Base-by-base conservation (phyloP, 371 early-diverging fungal species). In the Sporodiniella umbellata region DNA sequence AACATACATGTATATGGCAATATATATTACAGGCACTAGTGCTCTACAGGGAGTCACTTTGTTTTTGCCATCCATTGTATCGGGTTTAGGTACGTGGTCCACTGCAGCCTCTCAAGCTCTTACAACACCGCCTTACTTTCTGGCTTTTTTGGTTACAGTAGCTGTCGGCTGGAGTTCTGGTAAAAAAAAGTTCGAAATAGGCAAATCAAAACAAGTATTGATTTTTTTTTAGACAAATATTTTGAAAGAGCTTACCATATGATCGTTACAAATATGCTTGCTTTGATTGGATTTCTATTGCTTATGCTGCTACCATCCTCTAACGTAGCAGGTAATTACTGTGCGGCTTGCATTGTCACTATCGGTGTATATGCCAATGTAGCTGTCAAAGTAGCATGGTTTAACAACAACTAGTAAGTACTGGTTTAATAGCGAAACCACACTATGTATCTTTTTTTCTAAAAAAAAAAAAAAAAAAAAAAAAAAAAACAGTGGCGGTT, bases 1-100 rank as follows among this genome's bases (percentile, higher is more conserved):
- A 30, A 67, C 73, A 0, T 73, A 67, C 15, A 26, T 58, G 5
- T 73, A 62, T 30, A 64, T 62, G 62, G 21, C 49, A 4, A 69
- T 73, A 18, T 73, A 73, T 28, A 66, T 73, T 25, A 35, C 56
- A 1, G 73, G 73, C 7, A 69, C 73, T 3, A 60, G 48, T 47
- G 64, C 73, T n/a, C 30, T 73, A 5, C 73, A 73, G 52, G 73
- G 73, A 2, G 64, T 73, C 5, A 68, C 69, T n/a, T 45, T 69
- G 21, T 73, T 73, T 22, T 51, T 73, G 21, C 73, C 73, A 17
- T 70, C 70, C 2, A 64, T 70, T 17, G 42, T 59, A 2, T 44
- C 54, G 1, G 54, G 51, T 33, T 64, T 73, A 67, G 73, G 73
- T 2, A 43, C 51, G 8, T 73, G 73, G 73, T 54, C 61, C 1